Evolutionary conservation across 2,329 filamentous ascomycete species (phyloP), one percentile per base, ranked within the genome.

Genomic region (Aureobasidium subglaciale): DNA sequence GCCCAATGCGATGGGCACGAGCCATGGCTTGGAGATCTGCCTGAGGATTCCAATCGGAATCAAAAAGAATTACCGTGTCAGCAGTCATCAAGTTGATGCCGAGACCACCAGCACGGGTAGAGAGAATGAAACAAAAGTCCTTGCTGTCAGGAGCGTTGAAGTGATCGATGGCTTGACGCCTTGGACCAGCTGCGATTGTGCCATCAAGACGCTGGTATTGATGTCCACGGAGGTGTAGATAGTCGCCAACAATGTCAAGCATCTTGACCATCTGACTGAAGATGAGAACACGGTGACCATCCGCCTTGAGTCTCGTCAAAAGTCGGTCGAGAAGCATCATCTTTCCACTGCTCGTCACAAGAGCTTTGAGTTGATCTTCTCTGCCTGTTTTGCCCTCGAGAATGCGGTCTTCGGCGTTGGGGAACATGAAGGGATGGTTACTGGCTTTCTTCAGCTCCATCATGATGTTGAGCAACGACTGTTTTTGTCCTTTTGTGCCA

Each of bases 211-310:
- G 83, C 68, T 99, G 95, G 67, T 93, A 97, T 58, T 93, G 85
- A 71, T 97, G 95, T n/a, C 91, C 90, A 60, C 93, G 87, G 53
- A 93, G 81, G 50, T 90, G 88, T 61, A 97, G 82, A 68, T 99
- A 99, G 65, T 99, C 92, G 42, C 90, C 89, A 1, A 99, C 79
- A 53, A 99, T 93, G 66, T 99, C 91, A 20, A 99, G 81, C 88
- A 99, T 97, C 68, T 90, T 95, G 32, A 99, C 95, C 93, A 99
- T 99, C 69, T 99, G 93, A 69, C 92, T 97, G 77, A 99, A 99
- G 61, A 99, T 97, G 60, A 99, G 75, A 11, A 99, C 95, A 55
- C 93, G 88, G 71, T 99, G 93, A 45, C 89, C 90, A 66, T 99
- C 93, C 63, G 86, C 88, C 70, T 87, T 96, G 62, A 99, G 75